Percentiles rank a stretch among this genome's conserved stretches.
Evolutionary conservation across 208 protist genomes (phyloP).

Genomic region (Polymyxa betae): DNA sequence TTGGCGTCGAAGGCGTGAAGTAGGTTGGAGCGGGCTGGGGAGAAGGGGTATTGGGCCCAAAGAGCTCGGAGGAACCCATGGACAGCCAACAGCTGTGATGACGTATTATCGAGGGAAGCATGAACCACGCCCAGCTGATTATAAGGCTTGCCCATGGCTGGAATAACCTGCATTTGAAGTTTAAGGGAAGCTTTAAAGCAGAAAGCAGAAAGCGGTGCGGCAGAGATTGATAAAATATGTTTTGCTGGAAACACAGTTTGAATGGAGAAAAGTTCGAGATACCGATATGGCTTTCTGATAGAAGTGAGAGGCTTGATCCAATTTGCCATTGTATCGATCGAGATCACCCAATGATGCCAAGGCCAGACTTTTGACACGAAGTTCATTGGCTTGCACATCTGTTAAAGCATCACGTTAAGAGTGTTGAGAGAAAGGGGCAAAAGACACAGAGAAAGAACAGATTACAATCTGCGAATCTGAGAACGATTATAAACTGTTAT

Average conservation of each 20-base stretch:
- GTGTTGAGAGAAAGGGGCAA: too few relatives aligned
- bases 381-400: not conserved
- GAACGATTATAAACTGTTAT: too few relatives aligned
- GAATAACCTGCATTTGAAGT: not conserved
- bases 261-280: too few relatives aligned
- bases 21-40: not conserved
- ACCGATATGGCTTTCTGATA: conserved; percentile 10
- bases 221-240: too few relatives aligned
- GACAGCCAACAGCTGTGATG: not conserved
- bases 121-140: not conserved
- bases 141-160: not conserved
- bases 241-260: too few relatives aligned
- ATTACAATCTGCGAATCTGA: too few relatives aligned
- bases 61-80: not conserved
- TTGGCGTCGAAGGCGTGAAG: not conserved
- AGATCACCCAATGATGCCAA: not conserved
- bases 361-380: not conserved
- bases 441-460: too few relatives aligned
- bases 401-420: too few relatives aligned
- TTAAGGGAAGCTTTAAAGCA: too few relatives aligned
- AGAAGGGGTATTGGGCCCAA: not conserved
- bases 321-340: not conserved
- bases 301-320: not conserved
- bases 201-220: too few relatives aligned
- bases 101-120: not conserved